Percentiles rank a stretch among this genome's conserved stretches.
phyloP scores from a whole-genome alignment of 805 yeast genomes.

The Hanseniaspora occidentalis region DNA sequence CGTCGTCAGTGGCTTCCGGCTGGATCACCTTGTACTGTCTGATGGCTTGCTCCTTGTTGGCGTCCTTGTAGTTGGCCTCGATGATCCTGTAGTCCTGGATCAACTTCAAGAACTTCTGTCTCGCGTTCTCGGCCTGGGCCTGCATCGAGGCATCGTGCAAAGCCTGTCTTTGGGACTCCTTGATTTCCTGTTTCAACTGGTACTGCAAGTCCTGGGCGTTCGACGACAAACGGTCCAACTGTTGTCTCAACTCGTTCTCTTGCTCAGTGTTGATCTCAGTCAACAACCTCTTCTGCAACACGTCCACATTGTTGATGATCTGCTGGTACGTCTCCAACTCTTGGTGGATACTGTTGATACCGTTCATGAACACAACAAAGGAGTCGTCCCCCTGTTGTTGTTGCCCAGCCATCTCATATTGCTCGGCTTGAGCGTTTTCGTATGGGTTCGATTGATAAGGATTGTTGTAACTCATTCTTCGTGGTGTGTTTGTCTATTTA shows the following conservation, averaged over 20 bases:
- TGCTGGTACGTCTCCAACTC: conserved; percentile 60
- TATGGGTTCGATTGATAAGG: conserved; percentile 18
- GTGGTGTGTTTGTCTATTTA: not conserved
- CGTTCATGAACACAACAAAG: conserved; percentile 55
- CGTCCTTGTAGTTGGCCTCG: conserved; percentile 77
- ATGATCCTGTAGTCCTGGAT: conserved; percentile 79
- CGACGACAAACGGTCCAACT: conserved; percentile 62
- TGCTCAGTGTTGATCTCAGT: conserved; percentile 63
- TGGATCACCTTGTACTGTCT: conserved; percentile 85
- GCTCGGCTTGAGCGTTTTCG: conserved; percentile 7
- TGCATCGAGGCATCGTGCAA: conserved; percentile 72
- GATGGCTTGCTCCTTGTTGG: conserved; percentile 76
- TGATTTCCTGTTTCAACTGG: conserved; percentile 63
- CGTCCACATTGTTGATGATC: conserved; percentile 55
- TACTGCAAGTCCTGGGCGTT: conserved; percentile 73
- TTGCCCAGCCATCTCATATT: conserved; percentile 6
- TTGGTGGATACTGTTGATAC: conserved; percentile 54
- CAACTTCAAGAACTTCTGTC: conserved; percentile 71
- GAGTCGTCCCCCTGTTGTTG: conserved; percentile 24
- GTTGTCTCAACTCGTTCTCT: conserved; percentile 55
- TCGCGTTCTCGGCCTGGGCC: conserved; percentile 58
- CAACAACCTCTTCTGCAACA: conserved; percentile 55
- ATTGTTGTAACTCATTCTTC: conserved; percentile 21
- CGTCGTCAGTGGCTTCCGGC: conserved; percentile 74
- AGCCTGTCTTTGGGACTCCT: conserved; percentile 59